Evolutionary conservation across 768 basidiomycete genomes (phyloP), one percentile per base, ranked within the genome.

Genomic region (Hysterangium stoloniferum): DNA sequence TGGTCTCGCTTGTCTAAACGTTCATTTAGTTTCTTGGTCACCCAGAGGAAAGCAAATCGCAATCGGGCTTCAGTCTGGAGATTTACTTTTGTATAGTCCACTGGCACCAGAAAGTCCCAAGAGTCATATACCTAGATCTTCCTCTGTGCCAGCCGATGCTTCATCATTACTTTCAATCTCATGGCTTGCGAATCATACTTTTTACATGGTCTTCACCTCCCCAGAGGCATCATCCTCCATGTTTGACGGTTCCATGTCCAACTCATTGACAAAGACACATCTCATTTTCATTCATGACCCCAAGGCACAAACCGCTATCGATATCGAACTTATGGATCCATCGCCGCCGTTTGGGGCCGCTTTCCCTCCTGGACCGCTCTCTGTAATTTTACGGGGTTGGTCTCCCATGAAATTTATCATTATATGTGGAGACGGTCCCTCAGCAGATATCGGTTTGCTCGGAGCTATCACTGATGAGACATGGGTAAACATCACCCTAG

Each of bases 21-120:
- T n/a, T 46, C 20, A 38, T 46, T 9, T 51, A 90, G 88, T 83
- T 7, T 77, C 84, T 11, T 91, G 88, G 87, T 90, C 87, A 3
- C 84, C 87, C 1, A 88, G 87, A 62, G 88, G 87, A 38, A 91
- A 87, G 61, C 87, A 90, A 50, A 70, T 91, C 35, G 86, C 85
- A 1, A 75, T 91, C 40, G 88, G 83, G 20, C 66, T 88, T 13
- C 76, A 76, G 56, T 73, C 71, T 17, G 86, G 87, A 2, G 82
- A 84, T 48, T 80, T 90, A 33, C 61, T 86, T 35, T 80, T 84
- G 0, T 89, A 79, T 61, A 71, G 75, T 33, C 72, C 82, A 20
- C 69, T 69, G 9, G 77, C 78, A 49, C 77, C 77, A 8, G 66
- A 74, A 4, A 65, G 68, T 2, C 71, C 72, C 5, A 78, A 85